Conservation (phyloP, 177 flowering plant genomes). For the Telopea speciosissima region DNA sequence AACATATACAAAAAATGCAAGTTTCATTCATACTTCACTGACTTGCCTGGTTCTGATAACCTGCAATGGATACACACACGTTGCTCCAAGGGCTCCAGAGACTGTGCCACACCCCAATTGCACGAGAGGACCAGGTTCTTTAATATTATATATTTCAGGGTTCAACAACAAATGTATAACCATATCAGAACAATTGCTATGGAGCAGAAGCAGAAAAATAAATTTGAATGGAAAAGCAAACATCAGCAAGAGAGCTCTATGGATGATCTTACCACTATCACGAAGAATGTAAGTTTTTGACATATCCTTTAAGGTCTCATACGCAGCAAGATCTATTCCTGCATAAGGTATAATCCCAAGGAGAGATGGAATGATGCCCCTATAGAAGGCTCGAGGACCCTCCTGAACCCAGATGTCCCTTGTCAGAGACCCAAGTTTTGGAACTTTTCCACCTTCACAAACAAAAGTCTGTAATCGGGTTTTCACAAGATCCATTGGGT, state of each 20-base stretch:
- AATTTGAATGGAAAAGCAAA: neutral
- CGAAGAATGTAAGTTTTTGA: constrained; percentile 63
- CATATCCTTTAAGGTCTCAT: constrained; percentile 85
- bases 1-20: neutral
- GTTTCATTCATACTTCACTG: neutral
- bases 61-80: constrained; percentile 97
- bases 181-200: neutral
- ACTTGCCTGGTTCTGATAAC: constrained; percentile 89
- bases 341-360: constrained; percentile 96
- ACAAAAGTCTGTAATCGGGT: constrained; percentile 78
- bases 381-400: constrained; percentile 90
- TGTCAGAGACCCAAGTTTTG: constrained; percentile 52
- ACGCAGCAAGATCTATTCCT: constrained; percentile 93
- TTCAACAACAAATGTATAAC: neutral
- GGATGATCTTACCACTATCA: constrained; percentile 48
- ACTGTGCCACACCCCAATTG: constrained; percentile 93
- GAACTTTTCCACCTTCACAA: constrained; percentile 59
- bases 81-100: constrained; percentile 95
- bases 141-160: constrained; percentile 6
- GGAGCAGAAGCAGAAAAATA: constrained; percentile 2
- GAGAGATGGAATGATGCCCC: constrained; percentile 85
- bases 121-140: constrained; percentile 92
- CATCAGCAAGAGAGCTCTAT: constrained; percentile 1
- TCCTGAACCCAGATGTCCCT: constrained; percentile 86
- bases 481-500: constrained; percentile 93